Base-by-base conservation (phyloP, 2,329 filamentous ascomycete genomes). In the Pseudogymnoascus sp. region DNA sequence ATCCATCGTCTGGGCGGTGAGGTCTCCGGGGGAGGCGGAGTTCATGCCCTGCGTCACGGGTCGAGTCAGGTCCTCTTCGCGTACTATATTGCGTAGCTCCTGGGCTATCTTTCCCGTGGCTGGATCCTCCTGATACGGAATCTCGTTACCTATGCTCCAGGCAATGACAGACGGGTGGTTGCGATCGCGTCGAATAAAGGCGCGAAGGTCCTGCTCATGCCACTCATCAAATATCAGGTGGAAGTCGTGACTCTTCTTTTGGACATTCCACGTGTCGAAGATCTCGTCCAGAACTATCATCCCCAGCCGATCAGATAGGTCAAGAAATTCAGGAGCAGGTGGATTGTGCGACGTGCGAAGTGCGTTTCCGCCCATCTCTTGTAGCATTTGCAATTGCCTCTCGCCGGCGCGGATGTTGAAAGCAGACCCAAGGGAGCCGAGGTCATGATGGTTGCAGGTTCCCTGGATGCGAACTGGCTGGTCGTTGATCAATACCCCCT, bases 111-210 rank as follows among this genome's bases (percentile, higher is more conserved):
- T 65, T 3, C 70, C 71, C 6, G 74, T 74, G 1, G 70, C 63
- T 47, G 70, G 63, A 37, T 71, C 69, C 4, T 67, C 70, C 69
- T 83, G 80, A 66, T 83, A 80, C 1, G 72, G 67, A 1, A 83
- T 74, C 67, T 83, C 81, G 67, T 84, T 84, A 2, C 81, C 81
- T 58, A 79, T 74, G 63, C 78, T 80, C 81, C 81, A 83, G 1
- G 73, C 72, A 28, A 81, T 71, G 20, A 83, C 71, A 1, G 80
- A 82, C 2, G 81, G 76, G 66, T 83, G 80, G 65, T 83, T 83
- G 16, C 80, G 73, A 67, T 83, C 81, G 6, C 81, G 77, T 4
- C 79, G 75, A n/a, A 83, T 65, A 61, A 83, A 79, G 1, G 76
- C 65, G 0, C 81, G 77, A 4, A 82, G 72, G 60, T 83, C 80